These are phyloP conservation scores for Aspergillus saccharolyticus DNA, from an alignment of 495 filamentous ascomycete species.

Conservation along the genomic window DNA sequence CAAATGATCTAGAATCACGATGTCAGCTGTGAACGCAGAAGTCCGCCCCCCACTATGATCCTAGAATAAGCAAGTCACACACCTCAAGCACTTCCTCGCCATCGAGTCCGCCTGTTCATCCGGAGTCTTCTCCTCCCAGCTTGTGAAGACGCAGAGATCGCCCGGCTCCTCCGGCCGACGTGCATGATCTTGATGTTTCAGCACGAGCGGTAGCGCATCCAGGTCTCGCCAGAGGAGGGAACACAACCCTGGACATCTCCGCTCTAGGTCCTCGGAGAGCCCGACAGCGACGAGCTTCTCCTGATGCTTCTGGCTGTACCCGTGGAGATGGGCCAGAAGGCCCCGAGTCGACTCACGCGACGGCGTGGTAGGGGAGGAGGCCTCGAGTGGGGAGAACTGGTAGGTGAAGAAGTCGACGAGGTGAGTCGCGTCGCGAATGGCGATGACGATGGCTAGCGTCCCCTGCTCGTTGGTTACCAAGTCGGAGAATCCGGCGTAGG, in stretches of 20 bases:
- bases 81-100: constrained; percentile 13
- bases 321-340: neutral
- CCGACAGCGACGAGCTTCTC: constrained; percentile 8
- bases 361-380: neutral
- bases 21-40: neutral
- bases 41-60: no score
- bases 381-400: neutral
- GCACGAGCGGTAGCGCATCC: constrained; percentile 8
- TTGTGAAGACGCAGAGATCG: constrained; percentile 4
- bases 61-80: neutral
- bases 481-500: neutral
- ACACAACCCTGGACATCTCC: constrained; percentile 5
- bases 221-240: constrained; percentile 8
- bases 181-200: neutral
- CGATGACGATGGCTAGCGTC: neutral
- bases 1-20: constrained; percentile 4
- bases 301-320: constrained; percentile 1
- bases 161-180: constrained; percentile 2
- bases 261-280: neutral
- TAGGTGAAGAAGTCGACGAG: constrained; percentile 8
- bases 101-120: constrained; percentile 14
- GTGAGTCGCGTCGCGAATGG: constrained; percentile 6
- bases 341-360: neutral
- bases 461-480: neutral
- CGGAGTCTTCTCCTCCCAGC: constrained; percentile 8